These are phyloP conservation scores for Penicillium longicatenatum DNA, from an alignment of 495 filamentous ascomycete species.

Conservation along the genomic window DNA sequence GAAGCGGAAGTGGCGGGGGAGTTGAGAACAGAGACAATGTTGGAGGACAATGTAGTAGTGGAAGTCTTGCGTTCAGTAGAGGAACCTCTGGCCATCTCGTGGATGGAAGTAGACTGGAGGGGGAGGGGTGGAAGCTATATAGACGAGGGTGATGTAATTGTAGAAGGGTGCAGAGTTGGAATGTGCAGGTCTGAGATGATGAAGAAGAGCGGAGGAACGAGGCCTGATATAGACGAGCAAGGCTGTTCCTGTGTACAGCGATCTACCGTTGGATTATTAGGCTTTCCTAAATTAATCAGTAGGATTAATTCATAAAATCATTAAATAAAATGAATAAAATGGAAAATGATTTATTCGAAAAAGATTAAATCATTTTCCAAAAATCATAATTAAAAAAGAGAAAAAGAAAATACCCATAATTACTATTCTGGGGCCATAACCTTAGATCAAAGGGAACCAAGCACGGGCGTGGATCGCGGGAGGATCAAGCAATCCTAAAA, in stretches of 20 bases:
- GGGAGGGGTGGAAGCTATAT: constrained; percentile 17
- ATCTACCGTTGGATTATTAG: constrained; percentile 30
- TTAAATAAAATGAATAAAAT: constrained; percentile 16
- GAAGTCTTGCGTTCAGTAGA: constrained; percentile 12
- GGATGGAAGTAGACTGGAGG: constrained; percentile 5
- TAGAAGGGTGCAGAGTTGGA: neutral
- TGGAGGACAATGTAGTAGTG: constrained; percentile 8
- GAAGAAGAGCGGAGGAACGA: constrained; percentile 27
- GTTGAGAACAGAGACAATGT: constrained; percentile 16
- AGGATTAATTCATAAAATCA: constrained; percentile 17
- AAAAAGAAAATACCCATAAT: constrained; percentile 22
- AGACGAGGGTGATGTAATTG: constrained; percentile 18
- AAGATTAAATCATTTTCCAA: constrained; percentile 4
- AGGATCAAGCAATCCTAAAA: constrained; percentile 30
- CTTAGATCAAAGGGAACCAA: constrained; percentile 27
- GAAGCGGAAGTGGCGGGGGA: constrained; percentile 17
- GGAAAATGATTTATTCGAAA: constrained; percentile 15
- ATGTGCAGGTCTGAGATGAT: constrained; percentile 13
- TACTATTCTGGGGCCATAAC: constrained; percentile 10
- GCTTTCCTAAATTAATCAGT: constrained; percentile 25
- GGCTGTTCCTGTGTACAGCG: constrained; percentile 23
- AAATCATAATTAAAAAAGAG: constrained; percentile 14
- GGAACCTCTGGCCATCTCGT: constrained; percentile 21
- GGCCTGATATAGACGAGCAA: constrained; percentile 33
- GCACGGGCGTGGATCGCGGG: constrained; percentile 35